Conservation (phyloP, 2,329 filamentous ascomycete genomes). For the Aspergillus udagawae region DNA sequence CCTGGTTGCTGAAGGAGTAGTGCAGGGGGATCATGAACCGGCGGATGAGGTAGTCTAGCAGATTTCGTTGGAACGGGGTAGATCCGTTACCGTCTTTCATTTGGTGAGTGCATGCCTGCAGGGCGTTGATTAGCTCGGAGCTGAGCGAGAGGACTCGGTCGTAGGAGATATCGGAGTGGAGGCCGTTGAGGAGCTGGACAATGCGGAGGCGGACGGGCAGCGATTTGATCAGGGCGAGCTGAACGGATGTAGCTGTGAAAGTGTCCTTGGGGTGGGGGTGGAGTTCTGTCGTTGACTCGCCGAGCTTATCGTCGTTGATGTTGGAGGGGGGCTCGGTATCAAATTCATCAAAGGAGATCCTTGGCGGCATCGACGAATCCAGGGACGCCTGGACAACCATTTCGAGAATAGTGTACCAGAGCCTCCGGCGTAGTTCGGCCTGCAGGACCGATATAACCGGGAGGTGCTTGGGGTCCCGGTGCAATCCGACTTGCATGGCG, state of each 20-base stretch:
- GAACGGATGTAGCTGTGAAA: conserved; percentile 14
- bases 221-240: conserved; percentile 11
- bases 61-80: conserved; percentile 2
- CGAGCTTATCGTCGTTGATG: conserved; percentile 15
- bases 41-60: conserved; percentile 3
- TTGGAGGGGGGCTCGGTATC: conserved; percentile 16
- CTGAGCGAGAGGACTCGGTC: conserved; percentile 13
- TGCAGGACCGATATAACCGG: conserved; percentile 14
- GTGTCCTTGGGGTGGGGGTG: neutral
- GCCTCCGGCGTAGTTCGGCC: conserved; percentile 24
- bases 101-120: neutral
- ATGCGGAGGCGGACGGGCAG: conserved; percentile 11
- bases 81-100: neutral
- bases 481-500: conserved; percentile 31
- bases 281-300: conserved; percentile 1
- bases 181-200: conserved; percentile 11
- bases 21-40: conserved; percentile 8
- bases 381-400: conserved; percentile 24
- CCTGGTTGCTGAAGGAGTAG: conserved; percentile 1
- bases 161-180: conserved; percentile 8
- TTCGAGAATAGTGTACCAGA: conserved; percentile 30
- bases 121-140: conserved; percentile 6
- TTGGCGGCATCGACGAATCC: conserved; percentile 15
- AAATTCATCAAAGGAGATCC: conserved; percentile 12
- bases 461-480: conserved; percentile 27